Evolutionary conservation across 257 asterid genomes (phyloP), one percentile per base, ranked within the genome.

Genomic region (Salvia miltiorrhiza): DNA sequence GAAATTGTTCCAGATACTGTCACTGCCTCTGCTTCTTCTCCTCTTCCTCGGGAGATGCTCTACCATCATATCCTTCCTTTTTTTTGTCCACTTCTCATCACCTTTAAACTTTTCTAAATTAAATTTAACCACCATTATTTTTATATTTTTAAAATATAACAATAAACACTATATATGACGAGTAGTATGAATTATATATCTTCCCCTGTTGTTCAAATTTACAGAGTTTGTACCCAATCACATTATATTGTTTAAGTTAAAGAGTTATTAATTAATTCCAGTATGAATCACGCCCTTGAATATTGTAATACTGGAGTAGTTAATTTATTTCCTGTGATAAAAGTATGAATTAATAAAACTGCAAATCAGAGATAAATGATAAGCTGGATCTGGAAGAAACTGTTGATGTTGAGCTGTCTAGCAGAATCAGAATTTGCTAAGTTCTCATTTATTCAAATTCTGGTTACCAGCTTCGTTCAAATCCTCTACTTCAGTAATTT

Each of bases 401-500:
- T 63, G 48, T 41, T 33, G 63, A 66, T 39, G 65, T 60, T 68
- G 75, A 75, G 75, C 79, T 75, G 75, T 61, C 45, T n/a, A 50
- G 56, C 79, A 75, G 21, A 68, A 30, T 1, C 67, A 74, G 63
- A 40, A 74, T 35, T 56, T 48, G 54, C 48, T 20, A 23, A 49
- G 14, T 50, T 59, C 65, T 37, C 39, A 74, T 66, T 67, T 66
- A 66, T 47, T 59, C 52, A 67, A 10, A 24, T 40, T 43, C 53
- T 58, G 69, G n/a, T 23, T 59, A 24, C 52, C 65, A 68, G 71
- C n/a, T 61, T 52, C 23, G 32, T 60, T 68, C 65, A 75, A 49
- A 50, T 68, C 66, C 24, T 75, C 43, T 9, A 7, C 40, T 8
- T 5, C 30, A 60, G 2, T 40, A 41, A 67, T 74, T 75, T 30